Base-by-base conservation (phyloP, 31 red algal species). In the Asparagopsis taxiformis region DNA sequence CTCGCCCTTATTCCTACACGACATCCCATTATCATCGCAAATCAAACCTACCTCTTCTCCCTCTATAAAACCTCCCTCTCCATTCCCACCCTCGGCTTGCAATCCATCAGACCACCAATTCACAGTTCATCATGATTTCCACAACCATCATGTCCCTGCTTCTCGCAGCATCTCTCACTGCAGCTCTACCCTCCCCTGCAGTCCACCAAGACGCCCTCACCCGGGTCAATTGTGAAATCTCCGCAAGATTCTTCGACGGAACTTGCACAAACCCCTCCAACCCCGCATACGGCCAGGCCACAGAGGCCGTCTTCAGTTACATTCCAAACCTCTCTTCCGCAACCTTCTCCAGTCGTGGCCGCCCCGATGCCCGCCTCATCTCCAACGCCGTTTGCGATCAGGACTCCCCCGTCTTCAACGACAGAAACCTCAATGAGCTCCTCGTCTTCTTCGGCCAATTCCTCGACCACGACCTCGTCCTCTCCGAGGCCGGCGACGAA, bases 371-470 rank as follows among this genome's bases (percentile, higher is more conserved):
- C 0, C 44, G 82, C 1, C 56, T 55, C 1, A 56, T 86, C 5
- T 86, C 82, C 49, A 75, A 75, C 61, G 35, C 34, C 22, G 53
- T 86, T 44, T 31, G 34, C 2, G 62, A 80, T 15, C 76, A 80
- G 34, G 2, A 3, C 21, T 51, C 21, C 1, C 41, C 39, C 30
- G 60, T 69, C 9, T 55, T 55, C 17, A 75, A 39, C 25, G 31
- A 16, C 20, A 34, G 51, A 10, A 49, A 68, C 62, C 25, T 86
- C 30, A 86, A 76, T 30, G 70, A 86, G n/a, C 30, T 86, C 13
- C 51, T 74, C 28, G 71, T 75, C 60, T 75, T 62, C 62, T 87
- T 75, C 16, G 82, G 68, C 17, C 82, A 87, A 49, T 68, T 70
- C 33, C 60, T 87, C 31, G 82, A 87, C 36, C 82, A 87, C 62